Evolutionary conservation across 2,329 filamentous ascomycete species (phyloP).

Genomic region (Fusarium drepaniforme): DNA sequence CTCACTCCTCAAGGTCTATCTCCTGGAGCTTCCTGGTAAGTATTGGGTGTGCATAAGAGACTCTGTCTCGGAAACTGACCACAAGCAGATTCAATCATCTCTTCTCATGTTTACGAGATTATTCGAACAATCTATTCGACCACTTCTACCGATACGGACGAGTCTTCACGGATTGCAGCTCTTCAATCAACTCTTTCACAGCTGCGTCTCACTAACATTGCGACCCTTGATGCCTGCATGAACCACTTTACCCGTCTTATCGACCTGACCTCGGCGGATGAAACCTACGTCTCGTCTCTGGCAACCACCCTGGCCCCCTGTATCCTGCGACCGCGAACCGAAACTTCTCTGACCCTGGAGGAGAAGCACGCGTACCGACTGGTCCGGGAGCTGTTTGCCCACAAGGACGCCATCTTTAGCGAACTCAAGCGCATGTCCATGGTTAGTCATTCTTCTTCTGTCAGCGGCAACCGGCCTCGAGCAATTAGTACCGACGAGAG

Average conservation of each 20-base stretch:
- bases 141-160: constrained; percentile 79
- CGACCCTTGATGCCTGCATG: constrained; percentile 97
- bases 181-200: constrained; percentile 96
- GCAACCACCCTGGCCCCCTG: constrained; percentile 84
- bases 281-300: constrained; percentile 82
- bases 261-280: constrained; percentile 95
- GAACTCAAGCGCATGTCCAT: constrained; percentile 92
- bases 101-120: constrained; percentile 98
- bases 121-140: constrained; percentile 96
- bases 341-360: constrained; percentile 93
- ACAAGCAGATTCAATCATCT: constrained; percentile 89
- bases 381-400: constrained; percentile 89
- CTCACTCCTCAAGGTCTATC: constrained; percentile 91
- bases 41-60: constrained; percentile 17
- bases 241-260: constrained; percentile 98
- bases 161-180: constrained; percentile 86
- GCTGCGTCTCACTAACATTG: constrained; percentile 95
- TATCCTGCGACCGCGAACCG: constrained; percentile 86
- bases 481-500: constrained; percentile 96
- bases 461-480: constrained; percentile 73
- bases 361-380: constrained; percentile 94
- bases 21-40: constrained; percentile 93
- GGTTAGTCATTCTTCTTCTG: constrained; percentile 73
- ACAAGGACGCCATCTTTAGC: constrained; percentile 96
- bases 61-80: constrained; percentile 40